phyloP scores from a whole-genome alignment of 805 yeast species.

The Lachancea quebecensis region DNA sequence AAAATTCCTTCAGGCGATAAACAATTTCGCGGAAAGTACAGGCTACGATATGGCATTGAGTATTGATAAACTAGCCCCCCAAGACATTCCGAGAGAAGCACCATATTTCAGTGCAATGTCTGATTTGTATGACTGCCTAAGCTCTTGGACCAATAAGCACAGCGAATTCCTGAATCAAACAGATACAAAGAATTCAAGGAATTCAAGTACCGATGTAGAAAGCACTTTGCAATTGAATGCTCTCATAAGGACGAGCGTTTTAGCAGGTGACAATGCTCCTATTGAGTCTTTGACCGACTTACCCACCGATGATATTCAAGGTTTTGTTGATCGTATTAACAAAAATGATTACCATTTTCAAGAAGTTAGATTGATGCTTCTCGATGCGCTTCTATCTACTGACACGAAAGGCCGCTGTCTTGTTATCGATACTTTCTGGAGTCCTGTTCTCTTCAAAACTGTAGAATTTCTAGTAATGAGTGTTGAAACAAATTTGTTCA shows the following conservation, averaged over 20 bases:
- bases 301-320: slow-evolving; percentile 11
- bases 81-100: neutral
- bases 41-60: slow-evolving; percentile 4
- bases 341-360: slow-evolving; percentile 30
- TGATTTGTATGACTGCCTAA: slow-evolving; percentile 32
- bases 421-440: slow-evolving; percentile 37
- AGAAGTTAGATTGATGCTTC: slow-evolving; percentile 32
- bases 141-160: slow-evolving; percentile 32
- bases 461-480: slow-evolving; percentile 29
- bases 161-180: slow-evolving; percentile 26
- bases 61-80: slow-evolving; percentile 7
- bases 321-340: slow-evolving; percentile 27
- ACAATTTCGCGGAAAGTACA: slow-evolving; percentile 2
- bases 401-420: slow-evolving; percentile 13
- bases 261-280: slow-evolving; percentile 17
- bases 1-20: slow-evolving; percentile 16
- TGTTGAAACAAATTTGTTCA: slow-evolving; percentile 23
- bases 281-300: slow-evolving; percentile 14
- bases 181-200: slow-evolving; percentile 10
- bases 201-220: slow-evolving; percentile 10
- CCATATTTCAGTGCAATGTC: slow-evolving; percentile 8
- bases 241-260: slow-evolving; percentile 27
- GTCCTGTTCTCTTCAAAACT: slow-evolving; percentile 28
- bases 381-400: slow-evolving; percentile 20
- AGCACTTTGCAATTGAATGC: slow-evolving; percentile 24